Evolutionary conservation across 352 stramenopile genomes (phyloP).

Genomic region (Phytophthora kernoviae): DNA sequence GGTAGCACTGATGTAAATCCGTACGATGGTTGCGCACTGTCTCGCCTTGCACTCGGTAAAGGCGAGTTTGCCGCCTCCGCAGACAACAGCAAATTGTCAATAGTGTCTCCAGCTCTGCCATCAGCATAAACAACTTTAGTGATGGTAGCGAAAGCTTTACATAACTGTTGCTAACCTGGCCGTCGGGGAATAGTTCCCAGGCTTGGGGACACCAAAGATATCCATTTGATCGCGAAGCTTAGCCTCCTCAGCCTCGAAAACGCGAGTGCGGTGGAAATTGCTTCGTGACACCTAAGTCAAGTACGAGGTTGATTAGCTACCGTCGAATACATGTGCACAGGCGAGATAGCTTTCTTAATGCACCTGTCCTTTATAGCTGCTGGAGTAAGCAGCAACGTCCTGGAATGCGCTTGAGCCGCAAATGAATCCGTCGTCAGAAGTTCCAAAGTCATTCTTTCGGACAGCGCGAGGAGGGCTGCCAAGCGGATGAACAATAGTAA

Average conservation of each 20-base stretch:
- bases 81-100: slow-evolving; percentile 51
- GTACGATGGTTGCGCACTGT: too few species aligned
- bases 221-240: slow-evolving; percentile 53
- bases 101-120: slow-evolving; percentile 42
- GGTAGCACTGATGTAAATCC: too few species aligned
- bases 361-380: slow-evolving; percentile 67
- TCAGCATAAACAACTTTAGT: background rate
- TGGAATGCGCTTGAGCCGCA: slow-evolving; percentile 64
- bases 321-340: background rate
- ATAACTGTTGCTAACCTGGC: slow-evolving; percentile 12
- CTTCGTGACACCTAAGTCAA: slow-evolving; percentile 34
- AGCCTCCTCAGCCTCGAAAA: slow-evolving; percentile 67
- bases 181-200: slow-evolving; percentile 12
- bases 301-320: background rate
- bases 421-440: slow-evolving; percentile 55
- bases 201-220: slow-evolving; percentile 69
- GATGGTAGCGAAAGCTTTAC: background rate
- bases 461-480: slow-evolving; percentile 20
- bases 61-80: slow-evolving; percentile 25
- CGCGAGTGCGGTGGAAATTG: slow-evolving; percentile 55
- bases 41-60: slow-evolving; percentile 21
- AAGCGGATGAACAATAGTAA: slow-evolving; percentile 16
- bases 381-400: slow-evolving; percentile 56
- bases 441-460: slow-evolving; percentile 31
- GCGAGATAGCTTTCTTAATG: background rate